Evolutionary conservation across 2,329 filamentous ascomycete species (phyloP), one percentile per base, ranked within the genome.

Genomic region (Ilyonectria destructans): DNA sequence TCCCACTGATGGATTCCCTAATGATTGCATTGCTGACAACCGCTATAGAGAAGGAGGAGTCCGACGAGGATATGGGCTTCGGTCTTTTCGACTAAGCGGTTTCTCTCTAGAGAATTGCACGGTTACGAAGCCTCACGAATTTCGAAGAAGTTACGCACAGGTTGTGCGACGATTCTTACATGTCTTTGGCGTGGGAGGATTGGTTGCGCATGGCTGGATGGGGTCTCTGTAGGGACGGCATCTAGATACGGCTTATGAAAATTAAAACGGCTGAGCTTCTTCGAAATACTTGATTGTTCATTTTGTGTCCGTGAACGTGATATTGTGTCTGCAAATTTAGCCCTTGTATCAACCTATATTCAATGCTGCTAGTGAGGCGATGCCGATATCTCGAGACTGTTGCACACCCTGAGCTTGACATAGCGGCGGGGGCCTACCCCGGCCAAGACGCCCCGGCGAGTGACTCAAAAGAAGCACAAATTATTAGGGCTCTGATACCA

Each of bases 41-140:
- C 13, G 3, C 31, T 37, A 35, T 65, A 69, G 78, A 80, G 77
- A 77, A 78, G 73, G 79, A 81, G 77, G 81, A 91, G 87, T 91
- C 90, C 84, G 90, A 92, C 85, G 91, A 92, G 84, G 91, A 92
- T 82, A 92, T 92, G 90, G 90, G 90, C 79, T 92, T 92, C 87
- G 91, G 90, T 89, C 90, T 93, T 75, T 92, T 92, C 88, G 90
- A 92, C 85, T 92, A 91, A 90, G 82, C 84, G 80, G 70, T 77
- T 74, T 70, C 70, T 71, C 67, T 65, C 52, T 58, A 72, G 70
- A 70, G 70, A 76, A 65, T 68, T 63, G 75, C 73, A 75, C 67
- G 69, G 73, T 77, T 72, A 80, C 72, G 76, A 81, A 70, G 62
- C 72, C 74, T 71, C 73, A 77, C 74, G 74, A 78, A 76, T 78